Base-by-base conservation (phyloP, 2,329 filamentous ascomycete species). In the Beauveria rudraprayagi region DNA sequence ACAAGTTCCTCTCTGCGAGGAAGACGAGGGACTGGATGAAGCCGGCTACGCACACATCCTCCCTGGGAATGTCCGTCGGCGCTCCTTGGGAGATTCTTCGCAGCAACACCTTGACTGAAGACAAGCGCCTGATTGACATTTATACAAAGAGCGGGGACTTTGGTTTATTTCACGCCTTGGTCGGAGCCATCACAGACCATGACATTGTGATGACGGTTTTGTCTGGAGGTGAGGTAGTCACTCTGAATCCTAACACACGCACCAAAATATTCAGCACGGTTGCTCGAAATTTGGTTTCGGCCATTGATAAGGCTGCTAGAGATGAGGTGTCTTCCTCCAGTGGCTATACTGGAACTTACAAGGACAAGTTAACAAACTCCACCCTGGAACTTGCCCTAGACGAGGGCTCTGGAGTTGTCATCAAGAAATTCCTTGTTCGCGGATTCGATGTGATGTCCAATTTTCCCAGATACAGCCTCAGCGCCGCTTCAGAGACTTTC, bases 21-120 rank as follows among this genome's bases (percentile, higher is more conserved):
- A 63, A 73, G 51, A 79, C 80, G 0, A 70, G 76, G 2, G 66
- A 69, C 22, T 81, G 78, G 79, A 70, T 81, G 63, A 78, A 80
- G 63, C 78, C 75, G 3, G 67, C 69, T 3, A 66, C 70, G 6
- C 71, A 72, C 64, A 78, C 75, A 1, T 73, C 73, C 0, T 72
- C 70, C 3, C 68, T 69, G 60, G 72, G 71, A 3, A 70, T 72
- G 46, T 71, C 73, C 28, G 69, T 80, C 37, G 79, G 78, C 8
- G 71, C 71, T 6, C 77, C 78, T 0, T 81, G 78, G 78, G 78
- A 81, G 65, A 81, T 81, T 53, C 68, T 73, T 26, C 75, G 75
- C 34, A 65, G 68, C 34, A 66, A 74, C 57, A 71, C 70, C 64
- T 62, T 76, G 34, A 73, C 73, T 5, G 63, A 67, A 0, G 74